phyloP scores from a whole-genome alignment of 257 asterid species.

The Salvia splendens region DNA sequence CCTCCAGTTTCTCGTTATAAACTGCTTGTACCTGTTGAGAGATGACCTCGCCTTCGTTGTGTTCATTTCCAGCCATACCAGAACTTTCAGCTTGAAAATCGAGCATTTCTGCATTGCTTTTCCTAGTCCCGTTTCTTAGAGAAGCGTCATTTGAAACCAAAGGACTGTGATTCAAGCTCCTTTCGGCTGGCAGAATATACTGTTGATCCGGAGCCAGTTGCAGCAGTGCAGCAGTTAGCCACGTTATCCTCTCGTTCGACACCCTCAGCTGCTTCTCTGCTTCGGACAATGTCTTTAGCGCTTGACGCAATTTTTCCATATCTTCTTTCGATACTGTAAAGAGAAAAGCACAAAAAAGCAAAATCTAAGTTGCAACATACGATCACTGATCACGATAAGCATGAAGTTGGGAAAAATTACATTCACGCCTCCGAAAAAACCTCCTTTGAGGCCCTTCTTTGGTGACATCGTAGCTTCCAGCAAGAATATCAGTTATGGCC shows the following conservation, averaged over 20 bases:
- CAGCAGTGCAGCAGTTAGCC: slow-evolving; percentile 95
- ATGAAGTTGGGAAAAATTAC: slow-evolving; percentile 48
- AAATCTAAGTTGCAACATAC: neutral
- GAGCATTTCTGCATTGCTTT: slow-evolving; percentile 54
- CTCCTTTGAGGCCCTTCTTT: slow-evolving; percentile 74
- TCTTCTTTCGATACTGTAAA: slow-evolving; percentile 76
- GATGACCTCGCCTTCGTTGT: slow-evolving; percentile 36
- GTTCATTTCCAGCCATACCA: slow-evolving; percentile 40
- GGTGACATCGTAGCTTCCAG: slow-evolving; percentile 77
- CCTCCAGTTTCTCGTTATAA: slow-evolving; percentile 49
- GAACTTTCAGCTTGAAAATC: slow-evolving; percentile 46
- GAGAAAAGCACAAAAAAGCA: too few relatives aligned
- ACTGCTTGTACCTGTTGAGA: slow-evolving; percentile 40
- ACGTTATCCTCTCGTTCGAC: slow-evolving; percentile 80
- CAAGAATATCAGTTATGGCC: slow-evolving; percentile 91
- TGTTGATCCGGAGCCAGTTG: slow-evolving; percentile 98
- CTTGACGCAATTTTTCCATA: slow-evolving; percentile 92
- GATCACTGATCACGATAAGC: neutral
- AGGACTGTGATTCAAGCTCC: slow-evolving; percentile 72
- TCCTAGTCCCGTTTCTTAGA: slow-evolving; percentile 52
- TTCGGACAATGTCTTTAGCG: slow-evolving; percentile 88
- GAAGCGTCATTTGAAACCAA: slow-evolving; percentile 41
- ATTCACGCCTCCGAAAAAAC: slow-evolving; percentile 64
- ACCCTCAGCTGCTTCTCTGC: slow-evolving; percentile 97
- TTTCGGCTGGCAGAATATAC: slow-evolving; percentile 64